phyloP scores from a whole-genome alignment of 305 asterid species.

The Solanum hybrid region DNA sequence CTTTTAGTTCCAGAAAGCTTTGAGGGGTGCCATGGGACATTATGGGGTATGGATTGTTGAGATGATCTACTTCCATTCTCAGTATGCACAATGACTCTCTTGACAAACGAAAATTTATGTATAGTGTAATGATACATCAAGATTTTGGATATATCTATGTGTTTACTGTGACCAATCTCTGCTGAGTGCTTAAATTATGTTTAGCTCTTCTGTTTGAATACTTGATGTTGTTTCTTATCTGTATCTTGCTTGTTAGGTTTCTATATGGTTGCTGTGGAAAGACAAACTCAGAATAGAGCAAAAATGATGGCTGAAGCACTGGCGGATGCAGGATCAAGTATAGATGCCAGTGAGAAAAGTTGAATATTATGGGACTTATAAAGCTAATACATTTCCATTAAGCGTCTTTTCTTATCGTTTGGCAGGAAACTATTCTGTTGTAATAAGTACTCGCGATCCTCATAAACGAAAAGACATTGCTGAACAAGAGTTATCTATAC shows the following conservation, averaged over 20 bases:
- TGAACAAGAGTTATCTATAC: neutral
- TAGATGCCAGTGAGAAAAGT: constrained; percentile 26
- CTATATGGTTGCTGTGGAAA: constrained; percentile 69
- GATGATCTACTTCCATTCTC: neutral
- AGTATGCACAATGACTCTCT: neutral
- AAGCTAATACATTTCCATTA: neutral
- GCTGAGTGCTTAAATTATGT: neutral
- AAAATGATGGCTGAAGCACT: constrained; percentile 50
- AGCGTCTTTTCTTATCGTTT: neutral
- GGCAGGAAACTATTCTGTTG: neutral
- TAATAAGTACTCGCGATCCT: neutral
- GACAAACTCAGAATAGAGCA: constrained; percentile 59
- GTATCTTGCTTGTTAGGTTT: constrained; percentile 30
- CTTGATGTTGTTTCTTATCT: neutral
- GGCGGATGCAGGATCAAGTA: constrained; percentile 37
- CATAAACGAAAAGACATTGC: neutral
- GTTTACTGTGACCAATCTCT: neutral
- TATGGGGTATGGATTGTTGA: neutral
- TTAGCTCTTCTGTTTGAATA: neutral
- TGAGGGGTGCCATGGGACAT: neutral
- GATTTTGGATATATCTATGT: neutral
- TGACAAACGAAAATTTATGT: neutral
- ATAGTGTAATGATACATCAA: neutral
- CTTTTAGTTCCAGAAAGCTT: too few species aligned
- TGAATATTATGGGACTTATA: neutral